Conservation (phyloP, 805 yeast genomes). For the Suhomyces canberraensis region DNA sequence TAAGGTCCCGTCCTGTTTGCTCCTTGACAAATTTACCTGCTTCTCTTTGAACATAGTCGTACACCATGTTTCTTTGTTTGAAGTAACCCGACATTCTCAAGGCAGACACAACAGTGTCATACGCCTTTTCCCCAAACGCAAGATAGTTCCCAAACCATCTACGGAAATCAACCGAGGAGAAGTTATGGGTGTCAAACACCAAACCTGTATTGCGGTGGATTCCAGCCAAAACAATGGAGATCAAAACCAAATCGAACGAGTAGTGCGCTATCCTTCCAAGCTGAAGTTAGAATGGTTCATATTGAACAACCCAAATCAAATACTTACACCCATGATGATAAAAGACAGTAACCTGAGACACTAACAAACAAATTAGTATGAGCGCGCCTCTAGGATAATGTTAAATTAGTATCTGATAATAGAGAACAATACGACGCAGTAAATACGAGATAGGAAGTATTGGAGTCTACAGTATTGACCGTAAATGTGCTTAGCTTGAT, state of each 20-base stretch:
- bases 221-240: conserved; percentile 83
- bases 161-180: conserved; percentile 47
- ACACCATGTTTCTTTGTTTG: conserved; percentile 38
- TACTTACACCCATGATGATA: conserved; percentile 8
- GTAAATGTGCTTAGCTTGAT: no score
- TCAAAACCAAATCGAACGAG: conserved; percentile 71
- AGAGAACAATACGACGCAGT: no score
- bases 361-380: no score
- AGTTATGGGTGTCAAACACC: conserved; percentile 47
- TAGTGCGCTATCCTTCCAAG: conserved; percentile 67
- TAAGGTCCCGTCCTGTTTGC: conserved; percentile 27
- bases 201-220: conserved; percentile 80
- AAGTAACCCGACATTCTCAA: conserved; percentile 52
- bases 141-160: conserved; percentile 52
- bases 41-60: conserved; percentile 33
- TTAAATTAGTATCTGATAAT: no score
- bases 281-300: conserved; percentile 24
- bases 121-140: conserved; percentile 59
- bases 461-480: no score
- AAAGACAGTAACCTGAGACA: no score
- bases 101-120: conserved; percentile 44
- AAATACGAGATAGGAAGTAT: no score
- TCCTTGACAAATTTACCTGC: conserved; percentile 27
- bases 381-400: no score
- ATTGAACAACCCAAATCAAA: background rate